Evolutionary conservation across 2,329 filamentous ascomycete genomes (phyloP), one percentile per base, ranked within the genome.

Genomic region (Fusarium nisikadoi): DNA sequence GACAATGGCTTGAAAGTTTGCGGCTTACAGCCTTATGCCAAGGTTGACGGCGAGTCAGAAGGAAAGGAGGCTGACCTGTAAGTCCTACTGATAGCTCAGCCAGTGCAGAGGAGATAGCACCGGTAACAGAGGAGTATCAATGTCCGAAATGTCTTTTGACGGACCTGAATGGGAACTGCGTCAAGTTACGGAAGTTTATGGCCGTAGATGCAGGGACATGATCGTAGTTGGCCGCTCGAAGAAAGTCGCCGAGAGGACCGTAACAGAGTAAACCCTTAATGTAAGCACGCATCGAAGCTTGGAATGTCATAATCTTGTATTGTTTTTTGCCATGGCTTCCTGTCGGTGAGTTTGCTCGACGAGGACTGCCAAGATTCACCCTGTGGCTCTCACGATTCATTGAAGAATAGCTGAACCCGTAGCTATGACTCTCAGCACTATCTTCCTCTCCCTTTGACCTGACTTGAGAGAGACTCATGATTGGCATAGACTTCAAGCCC

Each of bases 1-100:
- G 23, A 39, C 27, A 1, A 20, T n/a, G 8, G 33, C 33, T 20
- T n/a, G 0, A 4, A 53, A 7, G 23, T 17, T n/a, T 39, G 17
- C 1, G 19, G 33, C 23, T 27, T 38, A 29, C 33, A 53, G 49
- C 33, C 49, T 29, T 53, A 53, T 27, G 33, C 11, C 25, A 27
- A 50, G 9, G 49, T 9, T 29, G 23, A 27, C 17, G 2, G 33
- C 49, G 33, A 39, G 33, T 39, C 49, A 52, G 23, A 2, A 5
- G 33, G 33, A 25, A 50, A 27, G 19, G 19, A 38, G 8, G 33
- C 33, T 38, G 33, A 8, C 6, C 11, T 19, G 4, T 3, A 33
- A 8, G 2, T 2, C 5, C 19, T 11, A 10, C 1, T 4, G 0
- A 23, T 19, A 13, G 8, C 10, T 11, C n/a, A 33, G n/a, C 4